phyloP scores from a whole-genome alignment of 179 eudicot species.

The Beta lomatogona region DNA sequence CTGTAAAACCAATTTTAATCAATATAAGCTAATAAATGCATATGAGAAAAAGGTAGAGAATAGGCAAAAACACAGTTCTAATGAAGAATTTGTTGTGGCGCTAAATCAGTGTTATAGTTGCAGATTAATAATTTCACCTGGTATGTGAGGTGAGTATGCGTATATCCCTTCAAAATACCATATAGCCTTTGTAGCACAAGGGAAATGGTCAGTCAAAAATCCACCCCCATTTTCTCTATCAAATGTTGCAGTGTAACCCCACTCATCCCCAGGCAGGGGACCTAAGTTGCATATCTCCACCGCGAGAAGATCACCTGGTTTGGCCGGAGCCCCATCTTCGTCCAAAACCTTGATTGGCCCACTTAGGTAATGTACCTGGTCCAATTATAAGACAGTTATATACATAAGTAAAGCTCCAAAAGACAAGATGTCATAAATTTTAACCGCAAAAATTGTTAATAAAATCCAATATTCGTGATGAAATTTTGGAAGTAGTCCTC shows the following conservation, averaged over 20 bases:
- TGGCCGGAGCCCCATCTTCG: conserved; percentile 64
- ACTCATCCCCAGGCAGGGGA: conserved; percentile 92
- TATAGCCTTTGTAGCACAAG: conserved; percentile 86
- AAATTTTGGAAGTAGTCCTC: too few relatives aligned
- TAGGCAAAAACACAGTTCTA: too few relatives aligned
- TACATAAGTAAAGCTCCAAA: background rate
- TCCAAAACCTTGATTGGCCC: conserved; percentile 79
- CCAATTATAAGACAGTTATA: conserved; percentile 7
- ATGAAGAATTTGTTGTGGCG: too few relatives aligned
- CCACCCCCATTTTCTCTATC: conserved; percentile 97
- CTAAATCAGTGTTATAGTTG: background rate
- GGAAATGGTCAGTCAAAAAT: conserved; percentile 93
- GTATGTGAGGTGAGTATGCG: conserved; percentile 89
- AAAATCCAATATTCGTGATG: background rate
- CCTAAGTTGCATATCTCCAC: conserved; percentile 97
- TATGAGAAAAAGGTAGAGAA: too few relatives aligned
- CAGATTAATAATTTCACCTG: conserved; percentile 47
- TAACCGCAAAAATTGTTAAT: background rate
- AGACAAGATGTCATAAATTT: background rate
- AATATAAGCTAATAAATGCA: too few relatives aligned
- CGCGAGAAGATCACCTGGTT: conserved; percentile 80
- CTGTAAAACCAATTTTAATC: too few relatives aligned
- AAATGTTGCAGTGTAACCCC: conserved; percentile 91
- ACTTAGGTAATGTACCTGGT: conserved; percentile 87
- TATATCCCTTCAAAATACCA: conserved; percentile 99